A percentile compares a stretch with the other conserved stretches of the same genome.
Evolutionary conservation across 2,329 filamentous ascomycete species (phyloP).

Genomic region (Dryadomyces quercivorus): DNA sequence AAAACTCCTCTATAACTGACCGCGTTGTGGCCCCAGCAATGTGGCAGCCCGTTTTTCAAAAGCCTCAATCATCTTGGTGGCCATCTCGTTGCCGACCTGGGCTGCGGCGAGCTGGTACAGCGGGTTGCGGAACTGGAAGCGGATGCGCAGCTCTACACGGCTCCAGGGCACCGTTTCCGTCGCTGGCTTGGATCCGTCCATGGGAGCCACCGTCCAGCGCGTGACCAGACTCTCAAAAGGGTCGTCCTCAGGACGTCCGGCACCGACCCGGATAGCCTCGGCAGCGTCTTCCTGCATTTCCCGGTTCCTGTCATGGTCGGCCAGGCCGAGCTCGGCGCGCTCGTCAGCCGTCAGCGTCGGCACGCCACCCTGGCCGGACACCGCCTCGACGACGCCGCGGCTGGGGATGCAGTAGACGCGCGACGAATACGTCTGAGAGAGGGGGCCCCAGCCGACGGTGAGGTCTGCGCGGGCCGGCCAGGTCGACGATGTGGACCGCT

Average conservation of each 20-base stretch:
- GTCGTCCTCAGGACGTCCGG: slow-evolving; percentile 7
- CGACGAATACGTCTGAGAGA: slow-evolving; percentile 75
- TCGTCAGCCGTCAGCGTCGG: slow-evolving; percentile 29
- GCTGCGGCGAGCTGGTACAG: slow-evolving; percentile 72
- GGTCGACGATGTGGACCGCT: slow-evolving; percentile 4
- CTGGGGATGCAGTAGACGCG: slow-evolving; percentile 62
- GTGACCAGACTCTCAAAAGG: slow-evolving; percentile 60
- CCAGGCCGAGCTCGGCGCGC: slow-evolving; percentile 15
- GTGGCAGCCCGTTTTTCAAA: slow-evolving; percentile 72
- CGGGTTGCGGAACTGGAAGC: slow-evolving; percentile 81
- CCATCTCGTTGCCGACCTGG: slow-evolving; percentile 73
- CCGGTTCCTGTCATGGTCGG: background rate
- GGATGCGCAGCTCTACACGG: slow-evolving; percentile 62
- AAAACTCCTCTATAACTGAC: background rate
- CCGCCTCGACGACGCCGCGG: slow-evolving; percentile 57
- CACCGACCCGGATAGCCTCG: background rate
- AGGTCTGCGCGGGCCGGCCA: slow-evolving; percentile 70
- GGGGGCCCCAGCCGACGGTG: slow-evolving; percentile 71
- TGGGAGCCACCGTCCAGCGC: slow-evolving; percentile 51
- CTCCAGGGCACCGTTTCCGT: slow-evolving; percentile 43
- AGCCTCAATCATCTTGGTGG: slow-evolving; percentile 79
- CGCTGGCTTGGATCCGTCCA: slow-evolving; percentile 15
- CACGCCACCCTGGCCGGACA: slow-evolving; percentile 37
- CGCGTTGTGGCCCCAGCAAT: slow-evolving; percentile 19
- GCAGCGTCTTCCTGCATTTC: slow-evolving; percentile 5